Conservation (phyloP, 1,284 basidiomycete genomes). For the Microbotryum lychnidis-dioicae region DNA sequence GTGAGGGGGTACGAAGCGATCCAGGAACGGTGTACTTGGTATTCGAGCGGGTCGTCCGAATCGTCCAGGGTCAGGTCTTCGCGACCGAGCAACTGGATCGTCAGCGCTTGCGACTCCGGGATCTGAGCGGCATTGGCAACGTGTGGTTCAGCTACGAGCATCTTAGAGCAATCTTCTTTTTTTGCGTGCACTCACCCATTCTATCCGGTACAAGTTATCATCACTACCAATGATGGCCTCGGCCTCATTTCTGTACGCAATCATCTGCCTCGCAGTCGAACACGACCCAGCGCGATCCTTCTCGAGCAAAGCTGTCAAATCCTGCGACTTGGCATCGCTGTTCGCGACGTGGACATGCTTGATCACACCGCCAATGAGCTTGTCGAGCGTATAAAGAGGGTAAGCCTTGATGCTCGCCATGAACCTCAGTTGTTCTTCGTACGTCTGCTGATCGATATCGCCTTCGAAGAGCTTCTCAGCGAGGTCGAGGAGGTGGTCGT, state of each 20-base stretch:
- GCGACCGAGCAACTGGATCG: conserved; percentile 77
- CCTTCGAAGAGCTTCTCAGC: conserved; percentile 88
- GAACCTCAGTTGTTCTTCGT: conserved; percentile 93
- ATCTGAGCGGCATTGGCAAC: conserved; percentile 47
- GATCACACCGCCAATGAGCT: conserved; percentile 30
- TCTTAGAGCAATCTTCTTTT: too few relatives aligned
- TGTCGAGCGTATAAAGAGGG: conserved; percentile 41
- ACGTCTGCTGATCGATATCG: conserved; percentile 82
- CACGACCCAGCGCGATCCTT: conserved; percentile 56
- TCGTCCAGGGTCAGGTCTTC: conserved; percentile 83
- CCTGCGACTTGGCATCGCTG: conserved; percentile 71
- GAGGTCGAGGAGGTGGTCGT: conserved; percentile 79
- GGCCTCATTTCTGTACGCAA: conserved; percentile 70
- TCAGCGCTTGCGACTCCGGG: conserved; percentile 59
- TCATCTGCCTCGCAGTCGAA: conserved; percentile 69
- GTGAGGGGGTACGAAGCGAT: conserved; percentile 73
- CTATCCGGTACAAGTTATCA: conserved; percentile 84
- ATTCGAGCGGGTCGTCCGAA: conserved; percentile 59
- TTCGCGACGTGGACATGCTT: conserved; percentile 59
- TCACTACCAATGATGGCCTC: conserved; percentile 77
- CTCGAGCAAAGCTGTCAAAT: conserved; percentile 70
- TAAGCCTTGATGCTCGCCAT: conserved; percentile 92
- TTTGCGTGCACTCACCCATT: conserved; percentile 59
- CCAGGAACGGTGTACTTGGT: conserved; percentile 59
- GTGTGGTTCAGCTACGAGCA: not conserved